Percentiles rank a stretch among this genome's conserved stretches.
These are phyloP conservation scores for Podospora sp. DNA, from an alignment of 495 filamentous ascomycete genomes.

Conservation along the genomic window DNA sequence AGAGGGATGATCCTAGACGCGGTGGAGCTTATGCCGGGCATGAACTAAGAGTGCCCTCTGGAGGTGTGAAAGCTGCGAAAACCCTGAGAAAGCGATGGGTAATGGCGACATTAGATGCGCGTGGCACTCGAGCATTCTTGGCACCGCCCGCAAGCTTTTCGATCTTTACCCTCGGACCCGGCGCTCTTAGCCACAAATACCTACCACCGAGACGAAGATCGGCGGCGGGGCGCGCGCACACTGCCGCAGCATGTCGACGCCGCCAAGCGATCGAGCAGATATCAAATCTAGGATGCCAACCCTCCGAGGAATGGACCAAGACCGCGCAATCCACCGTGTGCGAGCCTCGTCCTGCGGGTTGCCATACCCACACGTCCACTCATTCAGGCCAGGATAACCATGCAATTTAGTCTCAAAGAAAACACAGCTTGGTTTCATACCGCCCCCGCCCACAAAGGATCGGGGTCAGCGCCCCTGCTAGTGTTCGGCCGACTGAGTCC, in stretches of 20 bases:
- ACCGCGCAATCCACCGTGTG: slow-evolving; percentile 29
- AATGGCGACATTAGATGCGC: slow-evolving; percentile 17
- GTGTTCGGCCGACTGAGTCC: slow-evolving; percentile 16
- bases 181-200: slow-evolving; percentile 30
- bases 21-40: slow-evolving; percentile 85
- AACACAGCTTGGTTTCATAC: slow-evolving; percentile 19
- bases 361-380: slow-evolving; percentile 21
- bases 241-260: slow-evolving; percentile 30
- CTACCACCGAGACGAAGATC: slow-evolving; percentile 32
- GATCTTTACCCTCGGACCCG: slow-evolving; percentile 27
- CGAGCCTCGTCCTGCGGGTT: slow-evolving; percentile 34
- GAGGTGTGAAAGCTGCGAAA: background rate
- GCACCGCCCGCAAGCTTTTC: slow-evolving; percentile 22
- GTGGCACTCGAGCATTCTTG: slow-evolving; percentile 25
- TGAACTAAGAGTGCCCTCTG: slow-evolving; percentile 57
- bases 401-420: slow-evolving; percentile 20
- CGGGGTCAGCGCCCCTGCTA: slow-evolving; percentile 21
- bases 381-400: slow-evolving; percentile 18
- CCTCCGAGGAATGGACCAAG: slow-evolving; percentile 30
- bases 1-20: slow-evolving; percentile 89
- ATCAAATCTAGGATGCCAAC: slow-evolving; percentile 36
- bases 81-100: slow-evolving; percentile 33
- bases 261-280: slow-evolving; percentile 35
- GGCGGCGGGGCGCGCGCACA: slow-evolving; percentile 25
- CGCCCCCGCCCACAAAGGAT: slow-evolving; percentile 17